Base-by-base conservation (phyloP, 768 basidiomycete genomes). In the Termitomyces sp. region DNA sequence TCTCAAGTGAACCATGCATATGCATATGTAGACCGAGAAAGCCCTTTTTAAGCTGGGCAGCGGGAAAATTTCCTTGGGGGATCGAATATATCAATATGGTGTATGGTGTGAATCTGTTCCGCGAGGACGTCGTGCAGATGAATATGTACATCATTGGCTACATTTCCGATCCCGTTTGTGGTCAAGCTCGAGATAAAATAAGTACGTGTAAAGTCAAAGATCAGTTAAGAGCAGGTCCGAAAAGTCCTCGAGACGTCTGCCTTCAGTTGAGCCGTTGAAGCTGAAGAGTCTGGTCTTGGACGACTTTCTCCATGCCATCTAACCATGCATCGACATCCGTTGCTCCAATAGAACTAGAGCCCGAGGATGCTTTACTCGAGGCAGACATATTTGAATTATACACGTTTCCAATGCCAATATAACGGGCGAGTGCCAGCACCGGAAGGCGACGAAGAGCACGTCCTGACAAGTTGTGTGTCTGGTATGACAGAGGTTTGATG, bases 381-480 rank as follows among this genome's bases (percentile, higher is more conserved):
- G 62, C 49, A 35, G 48, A 36, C 46, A 23, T 23, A 23, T 23
- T 23, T 23, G 23, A 23, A 23, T 23, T 23, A 23, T 54, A 56
- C 14, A 75, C 49, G 62, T 70, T 72, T n/a, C 83, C 81, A 16
- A 79, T 72, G 32, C 87, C 82, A 52, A 98, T 86, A 69, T 93
- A 88, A 8, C 84, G 81, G 4, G 96, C 93, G 49, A 97, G 85
- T 1, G 95, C 93, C 20, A 98, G 83, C 49, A 98, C 93, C 3
- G 97, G 97, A n/a, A 99, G 79, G 7, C 95, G 86, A 13, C 97
- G 85, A 13, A 99, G 80, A 1, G 92, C 88, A 38, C 97, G 87
- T 14, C 97, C 97, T 16, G 95, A 97, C 80, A 98, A 85, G n/a
- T 82, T 82, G 69, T 93, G 86, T 18, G 71, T 70, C 89, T 91